A percentile compares a stretch with the other conserved stretches of the same genome.
These are phyloP conservation scores for Salix caprea DNA, from an alignment of 345 rosid genomes.

Conservation along the genomic window DNA sequence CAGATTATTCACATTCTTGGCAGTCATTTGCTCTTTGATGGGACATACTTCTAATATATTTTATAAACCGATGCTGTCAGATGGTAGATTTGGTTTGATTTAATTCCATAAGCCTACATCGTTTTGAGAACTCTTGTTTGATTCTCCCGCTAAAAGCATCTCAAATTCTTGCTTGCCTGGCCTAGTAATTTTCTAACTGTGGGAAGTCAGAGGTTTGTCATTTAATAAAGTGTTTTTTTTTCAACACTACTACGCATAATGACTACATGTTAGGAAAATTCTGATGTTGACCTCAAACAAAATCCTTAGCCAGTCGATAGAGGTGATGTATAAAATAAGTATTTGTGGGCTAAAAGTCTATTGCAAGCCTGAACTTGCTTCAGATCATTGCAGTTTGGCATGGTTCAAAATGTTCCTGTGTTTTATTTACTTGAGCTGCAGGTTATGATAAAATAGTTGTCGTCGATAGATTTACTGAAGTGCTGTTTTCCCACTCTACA, in stretches of 20 bases:
- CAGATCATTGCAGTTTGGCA: not conserved
- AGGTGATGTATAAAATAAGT: not conserved
- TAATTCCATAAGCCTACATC: not conserved
- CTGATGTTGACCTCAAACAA: not conserved
- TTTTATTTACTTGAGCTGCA: not conserved
- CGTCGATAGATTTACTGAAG: not conserved
- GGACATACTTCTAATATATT: not conserved
- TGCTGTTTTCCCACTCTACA: conserved; percentile 30
- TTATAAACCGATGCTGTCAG: not conserved
- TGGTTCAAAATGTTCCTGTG: not conserved
- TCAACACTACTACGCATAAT: not conserved
- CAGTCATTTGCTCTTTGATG: conserved; percentile 7
- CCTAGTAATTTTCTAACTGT: not conserved
- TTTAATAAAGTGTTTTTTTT: not conserved
- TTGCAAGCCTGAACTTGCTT: not conserved
- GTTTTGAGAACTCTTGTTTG: not conserved
- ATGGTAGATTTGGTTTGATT: not conserved
- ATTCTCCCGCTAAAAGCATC: not conserved
- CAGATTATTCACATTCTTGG: not conserved
- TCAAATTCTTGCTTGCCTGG: not conserved
- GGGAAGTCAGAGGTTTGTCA: not conserved
- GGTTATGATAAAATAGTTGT: not conserved
- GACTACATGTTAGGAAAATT: not conserved
- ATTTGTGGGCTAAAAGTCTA: not conserved
- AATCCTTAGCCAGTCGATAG: not conserved